phyloP scores from a whole-genome alignment of 1,139 yeast species.

The Suhomyces coccinellae region DNA sequence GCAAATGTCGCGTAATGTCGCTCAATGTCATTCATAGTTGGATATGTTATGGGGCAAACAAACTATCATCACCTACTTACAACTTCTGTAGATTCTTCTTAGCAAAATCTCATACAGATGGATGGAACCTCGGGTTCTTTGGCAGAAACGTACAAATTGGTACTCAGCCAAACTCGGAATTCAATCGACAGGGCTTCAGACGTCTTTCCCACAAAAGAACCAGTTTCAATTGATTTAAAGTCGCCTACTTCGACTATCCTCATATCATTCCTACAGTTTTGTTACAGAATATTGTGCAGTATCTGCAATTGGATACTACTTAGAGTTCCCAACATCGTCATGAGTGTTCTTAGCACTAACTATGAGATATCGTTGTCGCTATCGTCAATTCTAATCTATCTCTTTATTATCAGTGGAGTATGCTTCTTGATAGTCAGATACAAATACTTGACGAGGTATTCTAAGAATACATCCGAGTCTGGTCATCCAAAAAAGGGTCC shows the following conservation, averaged over 20 bases:
- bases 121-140: no score
- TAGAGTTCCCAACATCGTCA: constrained; percentile 24
- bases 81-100: no score
- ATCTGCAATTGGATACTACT: constrained; percentile 21
- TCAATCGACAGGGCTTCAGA: no score
- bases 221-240: neutral
- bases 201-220: no score
- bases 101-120: no score
- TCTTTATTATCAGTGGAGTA: constrained; percentile 21
- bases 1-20: constrained; percentile 2
- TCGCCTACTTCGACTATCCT: constrained; percentile 6
- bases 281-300: constrained; percentile 23
- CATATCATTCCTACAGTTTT: constrained; percentile 17
- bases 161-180: no score
- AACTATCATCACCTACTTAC: no score
- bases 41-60: no score
- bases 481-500: constrained; percentile 7
- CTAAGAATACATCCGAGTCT: constrained; percentile 25
- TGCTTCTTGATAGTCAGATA: constrained; percentile 39
- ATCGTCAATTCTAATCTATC: constrained; percentile 29
- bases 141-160: no score
- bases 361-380: constrained; percentile 38
- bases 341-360: constrained; percentile 29
- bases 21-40: neutral
- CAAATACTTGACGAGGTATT: constrained; percentile 40